Base-by-base conservation (phyloP, 2,329 filamentous ascomycete species). In the Plenodomus biglobosus region DNA sequence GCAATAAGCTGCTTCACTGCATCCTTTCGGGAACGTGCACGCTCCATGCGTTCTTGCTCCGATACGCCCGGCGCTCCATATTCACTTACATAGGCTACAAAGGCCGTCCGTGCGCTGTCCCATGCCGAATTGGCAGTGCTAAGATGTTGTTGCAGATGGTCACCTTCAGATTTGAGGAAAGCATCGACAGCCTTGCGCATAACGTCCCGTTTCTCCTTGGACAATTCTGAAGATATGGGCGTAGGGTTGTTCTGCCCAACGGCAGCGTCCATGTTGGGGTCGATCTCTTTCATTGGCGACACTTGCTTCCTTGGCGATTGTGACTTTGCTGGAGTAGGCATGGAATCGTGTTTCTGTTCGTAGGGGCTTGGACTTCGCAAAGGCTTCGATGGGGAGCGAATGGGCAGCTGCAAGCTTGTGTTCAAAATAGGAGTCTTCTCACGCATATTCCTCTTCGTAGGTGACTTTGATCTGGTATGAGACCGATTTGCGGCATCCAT, bases 361-460 rank as follows among this genome's bases (percentile, higher is more conserved):
- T 37, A 50, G 21, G 55, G 57, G 30, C 48, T 61, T n/a, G 53
- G 45, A 35, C 42, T 55, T 46, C 48, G 48, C 16, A 22, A n/a
- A n/a, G 43, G 24, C 44, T 67, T 70, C 6, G 51, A 44, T 32
- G 65, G 66, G 18, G 68, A 70, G 15, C 59, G 64, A 24, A 61
- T 58, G 10, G 58, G 53, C 17, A 61, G 37, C 42, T 27, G 46
- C 37, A 48, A 52, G 11, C 37, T 24, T 20, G 50, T 37, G 17
- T 46, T 54, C 18, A 52, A 45, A 37, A 58, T 56, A 18, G 56
- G 21, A 19, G 48, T 51, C 42, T 56, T 56, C 32, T 55, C 48
- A 32, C 49, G 50, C 16, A 47, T 20, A n/a, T 44, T 54, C 21
- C 40, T 50, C 24, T 42, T 55, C 2, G 39, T 24, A 3, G 49